Percentiles rank a stretch among this genome's conserved stretches.
Evolutionary conservation across 768 basidiomycete species (phyloP).

Genomic region (Tubosaeta brunneosetosa): DNA sequence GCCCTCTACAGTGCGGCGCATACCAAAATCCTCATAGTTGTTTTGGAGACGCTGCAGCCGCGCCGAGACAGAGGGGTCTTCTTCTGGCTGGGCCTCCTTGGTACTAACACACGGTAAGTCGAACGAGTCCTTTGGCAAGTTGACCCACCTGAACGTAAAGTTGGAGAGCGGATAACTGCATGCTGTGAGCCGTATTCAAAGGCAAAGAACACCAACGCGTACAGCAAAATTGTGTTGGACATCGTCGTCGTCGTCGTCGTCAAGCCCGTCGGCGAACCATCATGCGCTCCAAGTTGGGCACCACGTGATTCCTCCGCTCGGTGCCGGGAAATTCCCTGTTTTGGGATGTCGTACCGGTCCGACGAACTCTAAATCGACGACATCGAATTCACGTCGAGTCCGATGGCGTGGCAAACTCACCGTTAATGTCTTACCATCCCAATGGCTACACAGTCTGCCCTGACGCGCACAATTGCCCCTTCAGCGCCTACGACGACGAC

Average conservation of each 20-base stretch:
- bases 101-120: constrained; percentile 49
- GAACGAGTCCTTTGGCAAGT: constrained; percentile 1
- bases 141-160: constrained; percentile 78
- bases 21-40: constrained; percentile 96
- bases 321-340: constrained; percentile 6
- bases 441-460: background rate
- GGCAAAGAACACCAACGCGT: constrained; percentile 13
- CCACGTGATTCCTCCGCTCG: constrained; percentile 11
- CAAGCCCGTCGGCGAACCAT: constrained; percentile 8
- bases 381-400: background rate
- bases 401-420: background rate
- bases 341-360: background rate
- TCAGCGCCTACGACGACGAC: constrained; percentile 10
- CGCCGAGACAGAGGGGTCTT: constrained; percentile 93
- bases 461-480: background rate
- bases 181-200: background rate
- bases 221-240: constrained; percentile 54
- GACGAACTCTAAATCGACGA: background rate
- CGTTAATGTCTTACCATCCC: constrained; percentile 7
- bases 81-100: constrained; percentile 95
- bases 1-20: constrained; percentile 91
- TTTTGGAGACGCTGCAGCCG: constrained; percentile 91
- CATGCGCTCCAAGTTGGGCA: background rate
- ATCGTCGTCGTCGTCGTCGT: constrained; percentile 32
- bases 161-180: constrained; percentile 79